Percentiles rank a stretch among this genome's conserved stretches.
Evolutionary conservation across 768 basidiomycete genomes (phyloP).

Genomic region (Russula olivacea): DNA sequence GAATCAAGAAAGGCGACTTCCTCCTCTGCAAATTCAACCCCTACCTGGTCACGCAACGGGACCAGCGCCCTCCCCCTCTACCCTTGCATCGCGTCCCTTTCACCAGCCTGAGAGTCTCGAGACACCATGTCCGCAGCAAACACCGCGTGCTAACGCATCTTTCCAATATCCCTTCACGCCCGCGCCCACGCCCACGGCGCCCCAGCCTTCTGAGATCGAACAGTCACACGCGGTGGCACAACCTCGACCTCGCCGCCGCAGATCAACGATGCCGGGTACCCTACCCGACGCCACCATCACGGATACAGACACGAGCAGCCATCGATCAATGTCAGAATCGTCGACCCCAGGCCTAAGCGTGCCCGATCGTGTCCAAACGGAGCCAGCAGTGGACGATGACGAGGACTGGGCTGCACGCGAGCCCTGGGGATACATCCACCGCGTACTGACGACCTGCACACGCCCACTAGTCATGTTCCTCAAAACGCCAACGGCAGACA

Average conservation of each 20-base stretch:
- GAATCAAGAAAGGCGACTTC: background rate
- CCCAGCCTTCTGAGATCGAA: background rate
- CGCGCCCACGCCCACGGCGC: background rate
- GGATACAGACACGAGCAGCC: background rate
- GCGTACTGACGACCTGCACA: constrained; percentile 16
- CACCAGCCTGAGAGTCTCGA: background rate
- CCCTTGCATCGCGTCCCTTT: background rate
- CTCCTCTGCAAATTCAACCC: background rate
- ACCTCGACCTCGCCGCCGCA: background rate
- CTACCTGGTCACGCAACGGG: background rate
- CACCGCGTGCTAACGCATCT: background rate
- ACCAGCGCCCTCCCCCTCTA: background rate
- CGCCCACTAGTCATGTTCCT: constrained; percentile 14
- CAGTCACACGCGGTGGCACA: background rate
- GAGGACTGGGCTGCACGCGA: constrained; percentile 23
- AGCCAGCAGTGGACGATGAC: background rate
- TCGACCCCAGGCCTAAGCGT: background rate
- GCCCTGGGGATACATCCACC: constrained; percentile 22
- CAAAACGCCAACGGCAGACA: constrained; percentile 9
- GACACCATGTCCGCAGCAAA: background rate
- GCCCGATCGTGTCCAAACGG: background rate
- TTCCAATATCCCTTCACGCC: background rate
- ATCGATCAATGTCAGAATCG: background rate
- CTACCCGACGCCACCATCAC: background rate
- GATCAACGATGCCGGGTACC: constrained; percentile 16